Conservation (phyloP, 768 basidiomycete genomes). For the Psilocybe cyanescens region DNA sequence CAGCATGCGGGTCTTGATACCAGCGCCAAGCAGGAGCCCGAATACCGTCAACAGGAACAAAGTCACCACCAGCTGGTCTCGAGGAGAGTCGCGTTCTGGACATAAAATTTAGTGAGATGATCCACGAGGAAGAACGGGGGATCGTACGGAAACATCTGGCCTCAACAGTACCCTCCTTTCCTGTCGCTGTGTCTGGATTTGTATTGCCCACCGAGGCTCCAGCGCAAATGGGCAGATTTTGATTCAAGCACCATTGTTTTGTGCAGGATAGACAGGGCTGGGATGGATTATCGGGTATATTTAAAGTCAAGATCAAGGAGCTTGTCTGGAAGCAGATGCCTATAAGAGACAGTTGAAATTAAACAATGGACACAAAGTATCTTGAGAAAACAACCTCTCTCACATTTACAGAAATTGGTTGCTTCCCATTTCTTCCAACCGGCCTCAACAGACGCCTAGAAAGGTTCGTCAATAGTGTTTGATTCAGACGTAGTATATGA, state of each 20-base stretch:
- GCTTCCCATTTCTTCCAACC: constrained; percentile 80
- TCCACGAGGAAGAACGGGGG: constrained; percentile 7
- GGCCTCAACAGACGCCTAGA: constrained; percentile 25
- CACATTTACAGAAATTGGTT: constrained; percentile 92
- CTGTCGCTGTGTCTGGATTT: constrained; percentile 91
- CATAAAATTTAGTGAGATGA: constrained; percentile 12
- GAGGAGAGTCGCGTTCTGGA: constrained; percentile 91
- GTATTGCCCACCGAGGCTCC: constrained; percentile 85
- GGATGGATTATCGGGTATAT: constrained; percentile 79
- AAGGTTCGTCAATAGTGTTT: not conserved
- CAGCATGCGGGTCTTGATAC: constrained; percentile 81
- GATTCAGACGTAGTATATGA: not conserved
- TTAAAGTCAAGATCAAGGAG: constrained; percentile 83
- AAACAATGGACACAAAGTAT: not conserved
- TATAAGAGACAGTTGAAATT: constrained; percentile 32
- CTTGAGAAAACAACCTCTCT: constrained; percentile 3
- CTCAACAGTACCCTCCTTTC: constrained; percentile 95
- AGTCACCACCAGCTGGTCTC: constrained; percentile 92
- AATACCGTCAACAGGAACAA: constrained; percentile 88
- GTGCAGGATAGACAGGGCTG: constrained; percentile 95
- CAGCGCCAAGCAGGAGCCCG: constrained; percentile 82
- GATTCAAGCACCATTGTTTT: constrained; percentile 94
- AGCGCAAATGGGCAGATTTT: constrained; percentile 82
- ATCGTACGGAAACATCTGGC: constrained; percentile 93
- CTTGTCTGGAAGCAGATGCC: constrained; percentile 92